phyloP scores from a whole-genome alignment of 2,329 filamentous ascomycete species.

The Clarireedia sp. region DNA sequence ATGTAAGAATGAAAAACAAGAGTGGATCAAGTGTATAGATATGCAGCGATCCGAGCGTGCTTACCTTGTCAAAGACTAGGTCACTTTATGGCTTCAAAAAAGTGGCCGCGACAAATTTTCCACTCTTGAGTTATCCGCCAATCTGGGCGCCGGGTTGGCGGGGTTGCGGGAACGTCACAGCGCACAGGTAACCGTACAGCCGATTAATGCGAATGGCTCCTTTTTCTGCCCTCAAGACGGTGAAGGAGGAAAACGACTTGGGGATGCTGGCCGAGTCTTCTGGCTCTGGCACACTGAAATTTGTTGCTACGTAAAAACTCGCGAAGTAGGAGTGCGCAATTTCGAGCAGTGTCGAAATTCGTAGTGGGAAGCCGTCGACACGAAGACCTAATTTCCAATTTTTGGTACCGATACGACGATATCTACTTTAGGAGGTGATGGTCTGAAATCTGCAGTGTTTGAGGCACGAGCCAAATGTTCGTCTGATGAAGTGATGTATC shows the following conservation, averaged over 20 bases:
- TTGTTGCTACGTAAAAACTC: neutral
- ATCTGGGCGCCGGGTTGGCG: conserved; percentile 22
- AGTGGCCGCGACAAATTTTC: conserved; percentile 10
- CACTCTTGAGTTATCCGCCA: conserved; percentile 22
- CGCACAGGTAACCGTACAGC: conserved; percentile 24
- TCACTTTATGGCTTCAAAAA: conserved; percentile 4
- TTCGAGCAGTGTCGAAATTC: neutral
- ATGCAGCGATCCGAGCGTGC: conserved; percentile 24
- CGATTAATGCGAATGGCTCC: conserved; percentile 16
- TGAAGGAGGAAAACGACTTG: neutral
- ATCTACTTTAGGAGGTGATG: conserved; percentile 11
- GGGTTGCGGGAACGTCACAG: conserved; percentile 18
- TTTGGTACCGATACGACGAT: neutral
- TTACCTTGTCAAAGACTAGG: conserved; percentile 15
- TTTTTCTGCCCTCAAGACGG: conserved; percentile 3
- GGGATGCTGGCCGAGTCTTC: neutral
- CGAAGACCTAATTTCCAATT: neutral
- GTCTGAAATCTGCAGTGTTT: conserved; percentile 22
- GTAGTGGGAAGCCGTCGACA: neutral
- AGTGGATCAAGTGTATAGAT: conserved; percentile 13
- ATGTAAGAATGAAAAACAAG: conserved; percentile 7
- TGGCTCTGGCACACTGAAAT: neutral
- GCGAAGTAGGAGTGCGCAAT: neutral
- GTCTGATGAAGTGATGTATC: conserved; percentile 21
- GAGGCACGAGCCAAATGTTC: conserved; percentile 28